phyloP scores from a whole-genome alignment of 148 eudicot species.

The Cornus florida region DNA sequence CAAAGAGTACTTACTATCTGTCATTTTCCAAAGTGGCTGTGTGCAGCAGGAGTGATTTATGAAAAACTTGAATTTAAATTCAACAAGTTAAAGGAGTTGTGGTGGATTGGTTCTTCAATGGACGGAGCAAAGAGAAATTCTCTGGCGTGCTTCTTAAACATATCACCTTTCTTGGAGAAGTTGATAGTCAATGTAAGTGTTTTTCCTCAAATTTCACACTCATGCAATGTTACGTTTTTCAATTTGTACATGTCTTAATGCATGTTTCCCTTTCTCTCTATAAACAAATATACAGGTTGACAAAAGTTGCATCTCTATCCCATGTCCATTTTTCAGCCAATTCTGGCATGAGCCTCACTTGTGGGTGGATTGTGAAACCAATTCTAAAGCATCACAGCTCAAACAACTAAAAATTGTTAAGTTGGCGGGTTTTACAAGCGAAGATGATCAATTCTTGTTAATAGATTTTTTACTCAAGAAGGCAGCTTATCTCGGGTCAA shows the following conservation, averaged over 20 bases:
- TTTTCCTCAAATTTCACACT: too few species aligned
- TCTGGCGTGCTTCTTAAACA: slow-evolving; percentile 22
- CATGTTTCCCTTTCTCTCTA: background rate
- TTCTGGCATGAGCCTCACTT: slow-evolving; percentile 20
- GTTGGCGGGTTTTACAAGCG: slow-evolving; percentile 3
- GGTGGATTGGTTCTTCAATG: slow-evolving; percentile 4
- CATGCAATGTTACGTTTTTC: background rate
- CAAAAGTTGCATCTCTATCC: background rate
- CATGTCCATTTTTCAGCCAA: slow-evolving; percentile 4
- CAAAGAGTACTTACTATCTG: background rate
- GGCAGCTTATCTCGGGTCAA: slow-evolving; percentile 11
- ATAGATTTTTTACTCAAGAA: slow-evolving; percentile 19
- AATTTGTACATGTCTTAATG: background rate
- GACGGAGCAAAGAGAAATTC: slow-evolving; percentile 8
- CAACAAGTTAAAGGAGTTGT: slow-evolving; percentile 15
- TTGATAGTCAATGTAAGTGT: slow-evolving; percentile 15
- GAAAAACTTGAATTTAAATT: slow-evolving; percentile 13
- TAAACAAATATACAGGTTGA: slow-evolving; percentile 8
- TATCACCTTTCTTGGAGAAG: slow-evolving; percentile 17
- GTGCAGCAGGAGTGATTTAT: slow-evolving; percentile 16
- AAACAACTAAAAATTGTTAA: slow-evolving; percentile 7
- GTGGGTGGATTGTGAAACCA: slow-evolving; percentile 15
- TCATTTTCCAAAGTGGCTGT: slow-evolving; percentile 9
- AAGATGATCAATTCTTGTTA: slow-evolving; percentile 3
- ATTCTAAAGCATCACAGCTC: slow-evolving; percentile 1